Conservation (phyloP, 108 stramenopile species). For the Cyclotella baltica region DNA sequence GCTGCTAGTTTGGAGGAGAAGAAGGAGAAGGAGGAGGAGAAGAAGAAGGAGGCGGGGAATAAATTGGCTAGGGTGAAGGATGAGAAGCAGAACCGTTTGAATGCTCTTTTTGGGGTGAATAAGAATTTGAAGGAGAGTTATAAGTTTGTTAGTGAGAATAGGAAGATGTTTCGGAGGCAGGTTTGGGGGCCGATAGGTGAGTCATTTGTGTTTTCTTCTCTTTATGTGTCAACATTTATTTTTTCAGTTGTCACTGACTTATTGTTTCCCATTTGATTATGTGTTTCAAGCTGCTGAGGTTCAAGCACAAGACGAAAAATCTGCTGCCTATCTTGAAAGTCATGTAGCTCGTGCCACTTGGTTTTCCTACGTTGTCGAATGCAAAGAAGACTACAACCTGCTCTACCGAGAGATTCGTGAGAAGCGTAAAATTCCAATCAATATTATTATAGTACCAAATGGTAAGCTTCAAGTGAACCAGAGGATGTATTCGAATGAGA, state of each 20-base stretch:
- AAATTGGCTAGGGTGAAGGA: constrained; percentile 61
- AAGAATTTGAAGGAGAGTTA: constrained; percentile 54
- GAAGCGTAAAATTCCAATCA: constrained; percentile 68
- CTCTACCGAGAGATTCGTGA: constrained; percentile 71
- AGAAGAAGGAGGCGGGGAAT: constrained; percentile 17
- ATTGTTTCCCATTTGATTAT: too few relatives aligned
- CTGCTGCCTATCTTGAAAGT: constrained; percentile 76
- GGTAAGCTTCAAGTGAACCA: constrained; percentile 20
- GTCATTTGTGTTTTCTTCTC: constrained; percentile 1
- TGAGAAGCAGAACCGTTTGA: constrained; percentile 61
- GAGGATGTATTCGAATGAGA: constrained; percentile 68
- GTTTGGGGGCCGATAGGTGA: constrained; percentile 80
- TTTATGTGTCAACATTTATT: not conserved
- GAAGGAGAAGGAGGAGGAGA: constrained; percentile 28
- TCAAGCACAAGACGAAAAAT: constrained; percentile 53
- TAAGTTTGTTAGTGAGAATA: constrained; percentile 69
- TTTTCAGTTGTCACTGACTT: too few relatives aligned
- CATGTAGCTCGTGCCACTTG: constrained; percentile 67
- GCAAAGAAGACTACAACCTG: constrained; percentile 78
- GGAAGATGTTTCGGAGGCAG: constrained; percentile 70
- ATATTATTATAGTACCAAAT: constrained; percentile 53
- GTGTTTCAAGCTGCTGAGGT: constrained; percentile 65
- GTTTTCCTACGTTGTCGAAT: constrained; percentile 78
- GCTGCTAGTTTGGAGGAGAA: not conserved
- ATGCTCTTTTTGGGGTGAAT: constrained; percentile 49